Conservation (phyloP, 148 eudicot genomes). For the Cornus kousa region DNA sequence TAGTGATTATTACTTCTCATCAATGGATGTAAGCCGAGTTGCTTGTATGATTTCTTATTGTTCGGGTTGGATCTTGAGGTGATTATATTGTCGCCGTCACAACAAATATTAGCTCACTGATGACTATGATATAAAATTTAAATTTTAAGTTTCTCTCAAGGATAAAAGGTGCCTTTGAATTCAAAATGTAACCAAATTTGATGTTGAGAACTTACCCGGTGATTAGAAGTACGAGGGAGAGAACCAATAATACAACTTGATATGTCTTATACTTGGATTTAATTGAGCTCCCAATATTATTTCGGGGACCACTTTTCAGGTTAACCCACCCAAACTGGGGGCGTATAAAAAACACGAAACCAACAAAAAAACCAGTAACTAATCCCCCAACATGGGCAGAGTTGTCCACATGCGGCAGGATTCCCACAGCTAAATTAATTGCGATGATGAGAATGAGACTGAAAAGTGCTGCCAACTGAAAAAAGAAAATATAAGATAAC, state of each 20-base stretch:
- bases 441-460: slow-evolving; percentile 62
- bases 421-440: slow-evolving; percentile 73
- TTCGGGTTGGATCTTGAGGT: no score
- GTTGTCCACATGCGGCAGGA: slow-evolving; percentile 91
- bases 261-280: slow-evolving; percentile 70
- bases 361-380: slow-evolving; percentile 76
- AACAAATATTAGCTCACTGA: not conserved
- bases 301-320: slow-evolving; percentile 40
- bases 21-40: no score
- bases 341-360: slow-evolving; percentile 67
- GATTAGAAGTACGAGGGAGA: slow-evolving; percentile 37
- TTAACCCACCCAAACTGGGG: slow-evolving; percentile 85
- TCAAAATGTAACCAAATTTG: not conserved
- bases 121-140: not conserved
- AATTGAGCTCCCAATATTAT: slow-evolving; percentile 15
- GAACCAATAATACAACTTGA: slow-evolving; percentile 46
- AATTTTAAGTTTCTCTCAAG: not conserved
- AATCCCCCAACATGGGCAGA: slow-evolving; percentile 96
- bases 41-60: no score
- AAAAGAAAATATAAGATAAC: slow-evolving; percentile 11
- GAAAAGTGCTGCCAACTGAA: slow-evolving; percentile 57
- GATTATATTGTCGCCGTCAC: not conserved
- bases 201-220: slow-evolving; percentile 49
- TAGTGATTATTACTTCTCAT: no score
- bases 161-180: no score